Conservation (phyloP, 495 filamentous ascomycete genomes). For the Margaritispora aquatica region DNA sequence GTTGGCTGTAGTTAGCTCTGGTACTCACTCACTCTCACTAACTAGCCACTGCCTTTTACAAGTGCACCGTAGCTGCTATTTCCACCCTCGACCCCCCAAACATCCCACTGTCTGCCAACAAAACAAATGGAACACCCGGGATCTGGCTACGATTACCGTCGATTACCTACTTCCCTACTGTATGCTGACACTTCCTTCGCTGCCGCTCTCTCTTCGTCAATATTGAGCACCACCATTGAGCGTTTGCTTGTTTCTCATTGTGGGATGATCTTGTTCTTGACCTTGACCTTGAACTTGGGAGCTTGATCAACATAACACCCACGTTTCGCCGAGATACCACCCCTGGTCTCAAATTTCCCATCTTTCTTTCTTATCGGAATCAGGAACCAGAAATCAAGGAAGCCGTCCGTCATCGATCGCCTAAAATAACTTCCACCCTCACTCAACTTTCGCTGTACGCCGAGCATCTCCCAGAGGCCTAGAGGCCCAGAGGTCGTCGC, state of each 20-base stretch:
- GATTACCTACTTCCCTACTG: too few species aligned
- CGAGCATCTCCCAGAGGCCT: not conserved
- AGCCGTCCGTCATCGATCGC: slow-evolving; percentile 20
- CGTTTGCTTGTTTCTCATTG: not conserved
- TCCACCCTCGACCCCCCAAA: too few species aligned
- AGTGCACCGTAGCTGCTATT: too few species aligned
- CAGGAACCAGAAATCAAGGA: slow-evolving; percentile 9
- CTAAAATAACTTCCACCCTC: slow-evolving; percentile 9
- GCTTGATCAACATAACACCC: too few species aligned
- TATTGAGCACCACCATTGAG: too few species aligned
- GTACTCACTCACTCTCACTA: not conserved
- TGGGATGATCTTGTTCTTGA: too few species aligned
- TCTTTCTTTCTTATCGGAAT: slow-evolving; percentile 4
- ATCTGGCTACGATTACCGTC: too few species aligned
- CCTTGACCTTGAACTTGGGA: too few species aligned
- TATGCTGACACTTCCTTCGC: not conserved
- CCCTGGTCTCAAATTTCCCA: slow-evolving; percentile 5
- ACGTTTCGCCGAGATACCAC: not conserved
- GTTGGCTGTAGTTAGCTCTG: not conserved
- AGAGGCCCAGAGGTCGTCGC: too few species aligned
- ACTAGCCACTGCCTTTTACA: too few species aligned
- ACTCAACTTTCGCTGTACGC: not conserved
- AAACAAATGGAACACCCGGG: too few species aligned
- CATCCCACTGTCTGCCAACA: too few species aligned
- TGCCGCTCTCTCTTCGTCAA: not conserved